Conservation (phyloP, 768 basidiomycete species). For the Pleurotus tuoliensis region DNA sequence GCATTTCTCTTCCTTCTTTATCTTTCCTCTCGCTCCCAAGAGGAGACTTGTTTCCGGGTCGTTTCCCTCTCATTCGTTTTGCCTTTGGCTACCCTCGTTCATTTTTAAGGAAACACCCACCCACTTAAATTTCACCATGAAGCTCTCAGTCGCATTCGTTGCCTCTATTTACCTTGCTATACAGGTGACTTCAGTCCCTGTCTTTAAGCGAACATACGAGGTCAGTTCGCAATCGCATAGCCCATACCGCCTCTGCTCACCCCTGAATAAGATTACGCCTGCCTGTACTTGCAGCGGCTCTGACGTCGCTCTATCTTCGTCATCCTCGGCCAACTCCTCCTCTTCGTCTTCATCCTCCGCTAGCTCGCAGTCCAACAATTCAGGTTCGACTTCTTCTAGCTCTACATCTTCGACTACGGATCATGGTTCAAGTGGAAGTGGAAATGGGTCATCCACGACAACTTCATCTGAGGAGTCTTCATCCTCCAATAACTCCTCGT, state of each 20-base stretch:
- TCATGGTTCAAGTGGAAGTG: neutral
- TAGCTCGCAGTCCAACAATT: neutral
- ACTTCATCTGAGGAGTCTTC: neutral
- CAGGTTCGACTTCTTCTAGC: neutral
- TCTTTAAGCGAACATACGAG: slow-evolving; percentile 6
- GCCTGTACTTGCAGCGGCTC: neutral
- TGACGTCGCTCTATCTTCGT: neutral
- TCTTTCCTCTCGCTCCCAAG: slow-evolving; percentile 1
- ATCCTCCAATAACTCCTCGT: neutral
- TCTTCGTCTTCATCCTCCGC: slow-evolving; percentile 3
- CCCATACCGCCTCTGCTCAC: too few relatives aligned
- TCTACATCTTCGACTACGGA: neutral
- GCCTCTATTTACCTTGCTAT: neutral
- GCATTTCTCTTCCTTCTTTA: neutral
- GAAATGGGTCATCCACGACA: neutral
- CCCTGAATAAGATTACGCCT: too few relatives aligned
- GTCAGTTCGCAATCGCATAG: neutral
- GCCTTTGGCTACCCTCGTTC: neutral
- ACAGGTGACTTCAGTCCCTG: neutral
- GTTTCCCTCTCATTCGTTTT: neutral
- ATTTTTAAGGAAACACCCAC: neutral
- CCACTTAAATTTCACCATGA: neutral
- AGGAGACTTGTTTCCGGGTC: neutral
- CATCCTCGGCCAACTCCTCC: neutral
- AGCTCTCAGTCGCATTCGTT: neutral